These are phyloP conservation scores for Pholiota adiposa DNA, from an alignment of 1,284 basidiomycete genomes.

Conservation along the genomic window DNA sequence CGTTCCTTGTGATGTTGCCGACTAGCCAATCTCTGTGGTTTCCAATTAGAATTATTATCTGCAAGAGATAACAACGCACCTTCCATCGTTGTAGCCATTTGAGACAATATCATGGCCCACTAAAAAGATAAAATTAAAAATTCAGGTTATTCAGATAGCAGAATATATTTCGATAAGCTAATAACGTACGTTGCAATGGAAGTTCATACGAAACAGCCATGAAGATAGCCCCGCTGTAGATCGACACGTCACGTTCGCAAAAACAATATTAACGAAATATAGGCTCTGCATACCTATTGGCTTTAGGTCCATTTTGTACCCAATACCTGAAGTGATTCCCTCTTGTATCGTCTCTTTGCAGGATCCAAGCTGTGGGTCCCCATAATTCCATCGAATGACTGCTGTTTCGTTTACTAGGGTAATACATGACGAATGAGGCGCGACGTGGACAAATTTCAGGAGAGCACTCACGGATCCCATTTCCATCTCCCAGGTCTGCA, in stretches of 20 bases:
- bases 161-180: not conserved
- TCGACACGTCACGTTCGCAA: not conserved
- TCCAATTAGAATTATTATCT: not conserved
- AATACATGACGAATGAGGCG: not conserved
- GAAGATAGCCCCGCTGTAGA: constrained; percentile 76
- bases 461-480: constrained; percentile 60
- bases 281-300: constrained; percentile 50
- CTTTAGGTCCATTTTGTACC: constrained; percentile 71
- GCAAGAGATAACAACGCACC: constrained; percentile 30
- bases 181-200: constrained; percentile 55
- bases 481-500: constrained; percentile 87
- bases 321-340: constrained; percentile 94
- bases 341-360: constrained; percentile 84
- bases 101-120: constrained; percentile 48
- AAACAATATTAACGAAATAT: not conserved
- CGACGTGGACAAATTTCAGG: not conserved
- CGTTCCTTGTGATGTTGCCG: constrained; percentile 71
- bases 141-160: constrained; percentile 3
- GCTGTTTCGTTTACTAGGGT: constrained; percentile 73
- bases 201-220: constrained; percentile 81
- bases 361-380: constrained; percentile 75
- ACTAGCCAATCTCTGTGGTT: constrained; percentile 74
- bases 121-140: constrained; percentile 20
- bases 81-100: constrained; percentile 53
- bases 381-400: constrained; percentile 82